Conservation (phyloP, 371 early-diverging fungal species). For the Lichtheimia ornata region DNA sequence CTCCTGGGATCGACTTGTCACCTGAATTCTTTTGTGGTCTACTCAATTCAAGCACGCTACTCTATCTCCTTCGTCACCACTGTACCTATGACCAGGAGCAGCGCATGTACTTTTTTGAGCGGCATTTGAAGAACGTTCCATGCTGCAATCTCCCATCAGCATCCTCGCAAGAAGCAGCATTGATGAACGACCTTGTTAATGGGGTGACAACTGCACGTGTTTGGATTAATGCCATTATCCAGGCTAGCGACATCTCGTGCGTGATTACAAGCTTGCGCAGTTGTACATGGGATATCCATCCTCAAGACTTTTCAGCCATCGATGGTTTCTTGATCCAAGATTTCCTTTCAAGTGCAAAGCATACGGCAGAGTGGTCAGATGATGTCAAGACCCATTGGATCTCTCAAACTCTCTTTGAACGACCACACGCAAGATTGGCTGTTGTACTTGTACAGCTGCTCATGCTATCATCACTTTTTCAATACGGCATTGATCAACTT, state of each 20-base stretch:
- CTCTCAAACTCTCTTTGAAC: background rate
- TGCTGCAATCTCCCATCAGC: conserved; percentile 41
- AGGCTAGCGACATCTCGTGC: background rate
- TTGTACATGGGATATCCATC: conserved; percentile 32
- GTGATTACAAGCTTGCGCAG: conserved; percentile 36
- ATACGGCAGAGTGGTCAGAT: background rate
- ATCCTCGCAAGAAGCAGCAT: conserved; percentile 1
- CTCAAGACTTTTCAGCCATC: background rate
- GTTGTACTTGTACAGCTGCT: conserved; percentile 17
- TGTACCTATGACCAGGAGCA: conserved; percentile 69
- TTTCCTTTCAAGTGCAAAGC: background rate
- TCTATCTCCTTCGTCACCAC: conserved; percentile 51
- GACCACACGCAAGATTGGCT: background rate
- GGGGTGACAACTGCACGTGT: conserved; percentile 17
- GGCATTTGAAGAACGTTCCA: conserved; percentile 64
- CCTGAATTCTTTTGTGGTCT: conserved; percentile 47
- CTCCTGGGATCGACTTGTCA: conserved; percentile 27
- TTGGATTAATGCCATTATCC: conserved; percentile 22
- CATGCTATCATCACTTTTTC: conserved; percentile 36
- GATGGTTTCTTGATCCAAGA: background rate
- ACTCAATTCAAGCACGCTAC: conserved; percentile 58
- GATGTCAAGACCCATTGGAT: background rate
- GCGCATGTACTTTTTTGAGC: conserved; percentile 61
- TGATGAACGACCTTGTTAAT: conserved; percentile 25
- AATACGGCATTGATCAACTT: conserved; percentile 45